Conservation (phyloP, 129 eudicot genomes). For the Glebionis coronaria region DNA sequence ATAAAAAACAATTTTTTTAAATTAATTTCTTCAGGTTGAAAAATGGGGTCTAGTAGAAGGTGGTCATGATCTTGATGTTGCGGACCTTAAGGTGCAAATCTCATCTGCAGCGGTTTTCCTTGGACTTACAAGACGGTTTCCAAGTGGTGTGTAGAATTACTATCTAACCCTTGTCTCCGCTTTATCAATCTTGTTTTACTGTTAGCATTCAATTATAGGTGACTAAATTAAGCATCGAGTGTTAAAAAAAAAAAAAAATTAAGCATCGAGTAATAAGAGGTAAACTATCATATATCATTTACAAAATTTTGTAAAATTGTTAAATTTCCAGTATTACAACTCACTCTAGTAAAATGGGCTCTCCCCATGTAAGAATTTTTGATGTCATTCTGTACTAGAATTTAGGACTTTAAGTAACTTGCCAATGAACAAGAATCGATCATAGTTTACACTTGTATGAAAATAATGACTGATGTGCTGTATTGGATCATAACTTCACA, state of each 20-base stretch:
- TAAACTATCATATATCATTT: slow-evolving; percentile 16
- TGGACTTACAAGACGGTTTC: slow-evolving; percentile 67
- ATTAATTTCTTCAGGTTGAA: slow-evolving; percentile 55
- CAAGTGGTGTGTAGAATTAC: slow-evolving; percentile 28
- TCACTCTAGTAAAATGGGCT: slow-evolving; percentile 1
- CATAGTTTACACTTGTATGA: background rate
- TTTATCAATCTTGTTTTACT: slow-evolving; percentile 19
- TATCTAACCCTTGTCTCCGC: slow-evolving; percentile 3
- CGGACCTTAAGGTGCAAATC: slow-evolving; percentile 90
- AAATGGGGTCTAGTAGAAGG: slow-evolving; percentile 96
- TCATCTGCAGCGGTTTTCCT: slow-evolving; percentile 88
- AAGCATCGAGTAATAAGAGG: slow-evolving; percentile 18
- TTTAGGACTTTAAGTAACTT: background rate
- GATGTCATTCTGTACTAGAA: background rate
- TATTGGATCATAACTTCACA: background rate
- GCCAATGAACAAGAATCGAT: background rate
- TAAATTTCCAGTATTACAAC: background rate
- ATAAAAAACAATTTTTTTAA: background rate
- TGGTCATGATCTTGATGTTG: slow-evolving; percentile 94
- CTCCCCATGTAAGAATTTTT: slow-evolving; percentile 2
- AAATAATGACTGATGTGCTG: background rate
- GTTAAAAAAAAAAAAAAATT: too few species aligned
- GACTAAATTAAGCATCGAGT: slow-evolving; percentile 2
- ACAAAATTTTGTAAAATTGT: slow-evolving; percentile 11
- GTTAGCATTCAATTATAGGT: slow-evolving; percentile 30